Percentiles rank a stretch among this genome's conserved stretches.
Evolutionary conservation across 129 eudicot species (phyloP).

Genomic region (Flaveria brownii): DNA sequence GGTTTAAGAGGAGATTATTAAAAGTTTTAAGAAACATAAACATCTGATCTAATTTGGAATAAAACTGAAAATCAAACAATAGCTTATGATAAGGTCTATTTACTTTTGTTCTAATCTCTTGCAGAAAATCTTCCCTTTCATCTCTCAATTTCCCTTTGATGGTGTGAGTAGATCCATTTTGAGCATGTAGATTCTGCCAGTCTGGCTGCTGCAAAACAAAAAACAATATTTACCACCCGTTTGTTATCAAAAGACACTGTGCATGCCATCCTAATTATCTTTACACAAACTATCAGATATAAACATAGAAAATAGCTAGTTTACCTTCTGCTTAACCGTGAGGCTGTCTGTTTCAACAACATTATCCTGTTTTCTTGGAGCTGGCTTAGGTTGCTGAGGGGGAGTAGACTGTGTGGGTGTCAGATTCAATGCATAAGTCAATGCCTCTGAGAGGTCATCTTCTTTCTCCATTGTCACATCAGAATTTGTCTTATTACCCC

Average conservation of each 20-base stretch:
- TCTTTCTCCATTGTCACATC: conserved; percentile 40
- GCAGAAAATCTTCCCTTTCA: conserved; percentile 77
- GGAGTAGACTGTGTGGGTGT: conserved; percentile 38
- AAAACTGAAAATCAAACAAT: background rate
- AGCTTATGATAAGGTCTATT: conserved; percentile 23
- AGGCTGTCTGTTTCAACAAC: conserved; percentile 28
- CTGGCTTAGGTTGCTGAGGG: conserved; percentile 52
- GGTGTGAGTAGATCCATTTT: conserved; percentile 27
- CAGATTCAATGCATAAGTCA: conserved; percentile 37
- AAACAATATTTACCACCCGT: conserved; percentile 9
- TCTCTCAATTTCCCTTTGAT: conserved; percentile 40
- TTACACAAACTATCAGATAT: no score
- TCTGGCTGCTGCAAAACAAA: conserved; percentile 42
- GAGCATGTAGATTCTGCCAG: conserved; percentile 43
- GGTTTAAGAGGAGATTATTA: background rate
- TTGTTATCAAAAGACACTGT: background rate
- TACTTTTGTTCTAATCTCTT: conserved; percentile 91
- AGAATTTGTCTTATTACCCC: conserved; percentile 47
- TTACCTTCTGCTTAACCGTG: conserved; percentile 45
- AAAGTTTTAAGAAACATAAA: background rate
- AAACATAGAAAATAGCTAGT: background rate
- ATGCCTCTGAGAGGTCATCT: conserved; percentile 41
- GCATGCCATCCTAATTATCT: background rate
- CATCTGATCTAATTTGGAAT: background rate
- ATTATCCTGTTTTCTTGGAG: conserved; percentile 48